Evolutionary conservation across 352 stramenopile genomes (phyloP).

Genomic region (Phytopythium aichiense): DNA sequence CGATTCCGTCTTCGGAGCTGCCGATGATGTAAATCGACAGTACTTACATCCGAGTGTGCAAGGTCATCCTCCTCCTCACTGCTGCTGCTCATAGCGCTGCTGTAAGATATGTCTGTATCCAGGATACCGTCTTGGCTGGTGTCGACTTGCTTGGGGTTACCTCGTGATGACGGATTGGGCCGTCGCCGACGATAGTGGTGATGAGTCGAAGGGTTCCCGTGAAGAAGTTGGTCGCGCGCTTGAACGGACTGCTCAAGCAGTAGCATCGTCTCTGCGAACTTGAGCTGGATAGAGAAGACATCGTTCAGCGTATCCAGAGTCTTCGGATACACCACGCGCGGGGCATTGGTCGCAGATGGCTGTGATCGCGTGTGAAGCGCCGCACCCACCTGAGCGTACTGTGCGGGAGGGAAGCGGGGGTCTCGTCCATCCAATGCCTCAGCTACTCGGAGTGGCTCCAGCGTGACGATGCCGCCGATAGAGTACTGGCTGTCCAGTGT

Average conservation of each 20-base stretch:
- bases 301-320: constrained; percentile 44
- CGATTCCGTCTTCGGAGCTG: background rate
- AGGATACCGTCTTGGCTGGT: background rate
- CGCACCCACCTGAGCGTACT: background rate
- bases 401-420: background rate
- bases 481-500: constrained; percentile 35
- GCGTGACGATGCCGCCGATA: constrained; percentile 54
- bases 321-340: constrained; percentile 10
- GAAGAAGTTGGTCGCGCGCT: constrained; percentile 45
- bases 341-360: background rate
- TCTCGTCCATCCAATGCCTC: background rate
- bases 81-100: constrained; percentile 1
- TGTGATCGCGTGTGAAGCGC: background rate
- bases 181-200: background rate
- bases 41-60: background rate
- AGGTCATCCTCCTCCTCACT: background rate
- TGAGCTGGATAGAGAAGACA: constrained; percentile 58
- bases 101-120: background rate
- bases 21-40: background rate
- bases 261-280: constrained; percentile 71
- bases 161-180: background rate
- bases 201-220: constrained; percentile 5
- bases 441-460: constrained; percentile 24
- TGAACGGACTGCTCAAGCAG: constrained; percentile 69
- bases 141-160: background rate